Conservation (phyloP, 2,329 filamentous ascomycete genomes). For the Penicillium aurantiogriseum region DNA sequence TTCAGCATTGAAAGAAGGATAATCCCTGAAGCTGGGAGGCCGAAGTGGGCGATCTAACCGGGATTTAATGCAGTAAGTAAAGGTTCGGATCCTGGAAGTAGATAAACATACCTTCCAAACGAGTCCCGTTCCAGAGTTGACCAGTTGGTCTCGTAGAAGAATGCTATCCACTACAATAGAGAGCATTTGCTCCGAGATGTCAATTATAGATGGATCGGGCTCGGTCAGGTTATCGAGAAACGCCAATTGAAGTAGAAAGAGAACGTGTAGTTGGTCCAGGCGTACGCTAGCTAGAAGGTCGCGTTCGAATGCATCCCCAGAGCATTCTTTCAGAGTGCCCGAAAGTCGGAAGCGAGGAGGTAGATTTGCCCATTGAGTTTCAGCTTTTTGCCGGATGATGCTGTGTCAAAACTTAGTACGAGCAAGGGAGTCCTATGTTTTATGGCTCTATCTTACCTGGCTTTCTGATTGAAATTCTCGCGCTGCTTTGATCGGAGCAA, state of each 20-base stretch:
- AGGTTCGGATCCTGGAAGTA: background rate
- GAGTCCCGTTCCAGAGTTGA: conserved; percentile 28
- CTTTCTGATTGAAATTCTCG: conserved; percentile 16
- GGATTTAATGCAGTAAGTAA: background rate
- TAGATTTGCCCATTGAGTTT: conserved; percentile 23
- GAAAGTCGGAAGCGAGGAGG: conserved; percentile 23
- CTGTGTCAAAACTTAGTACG: conserved; percentile 17
- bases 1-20: conserved; percentile 30
- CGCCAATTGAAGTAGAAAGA: conserved; percentile 26
- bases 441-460: conserved; percentile 9
- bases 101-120: conserved; percentile 27
- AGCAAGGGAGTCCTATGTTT: background rate
- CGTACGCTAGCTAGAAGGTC: conserved; percentile 28
- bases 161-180: conserved; percentile 27
- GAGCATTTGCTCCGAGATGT: conserved; percentile 29
- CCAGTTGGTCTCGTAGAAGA: conserved; percentile 27
- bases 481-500: conserved; percentile 24
- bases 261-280: conserved; percentile 28
- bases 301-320: conserved; percentile 23
- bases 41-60: conserved; percentile 28
- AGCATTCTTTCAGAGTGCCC: conserved; percentile 20
- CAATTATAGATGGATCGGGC: conserved; percentile 25
- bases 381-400: conserved; percentile 21
- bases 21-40: conserved; percentile 31
- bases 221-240: conserved; percentile 24